Evolutionary conservation across 495 filamentous ascomycete genomes (phyloP).

Genomic region (Lasiosphaeriaceae sp.): DNA sequence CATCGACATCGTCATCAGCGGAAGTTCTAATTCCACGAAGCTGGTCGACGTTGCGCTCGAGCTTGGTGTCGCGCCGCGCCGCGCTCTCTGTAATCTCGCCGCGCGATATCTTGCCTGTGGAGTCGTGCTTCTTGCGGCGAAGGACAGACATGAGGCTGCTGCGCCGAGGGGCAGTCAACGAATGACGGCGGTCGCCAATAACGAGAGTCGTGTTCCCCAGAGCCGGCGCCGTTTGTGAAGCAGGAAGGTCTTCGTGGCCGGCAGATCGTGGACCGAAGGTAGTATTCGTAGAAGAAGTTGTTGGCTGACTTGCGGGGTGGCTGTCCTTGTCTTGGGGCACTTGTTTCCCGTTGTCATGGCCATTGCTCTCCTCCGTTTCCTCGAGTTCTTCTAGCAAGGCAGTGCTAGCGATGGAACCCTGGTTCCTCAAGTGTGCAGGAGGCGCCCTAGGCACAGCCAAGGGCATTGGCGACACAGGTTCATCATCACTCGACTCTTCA

Average conservation of each 20-base stretch:
- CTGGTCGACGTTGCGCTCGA: slow-evolving; percentile 45
- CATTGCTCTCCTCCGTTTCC: slow-evolving; percentile 33
- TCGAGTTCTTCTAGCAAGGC: slow-evolving; percentile 34
- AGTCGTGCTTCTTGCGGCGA: slow-evolving; percentile 42
- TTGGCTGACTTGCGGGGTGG: neutral
- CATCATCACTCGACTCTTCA: slow-evolving; percentile 78
- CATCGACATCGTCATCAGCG: slow-evolving; percentile 5
- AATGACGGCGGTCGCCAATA: slow-evolving; percentile 1
- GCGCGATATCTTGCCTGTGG: slow-evolving; percentile 38
- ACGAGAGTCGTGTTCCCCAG: neutral
- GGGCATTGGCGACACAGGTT: slow-evolving; percentile 33
- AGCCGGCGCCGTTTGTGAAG: slow-evolving; percentile 21
- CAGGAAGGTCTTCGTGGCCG: slow-evolving; percentile 27
- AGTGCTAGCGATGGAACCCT: slow-evolving; percentile 24
- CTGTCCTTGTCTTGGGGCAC: neutral
- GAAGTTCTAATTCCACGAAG: slow-evolving; percentile 26
- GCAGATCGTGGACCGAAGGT: slow-evolving; percentile 27
- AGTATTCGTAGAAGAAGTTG: neutral
- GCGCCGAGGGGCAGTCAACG: slow-evolving; percentile 10
- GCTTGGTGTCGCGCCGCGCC: slow-evolving; percentile 46
- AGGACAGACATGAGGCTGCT: slow-evolving; percentile 45
- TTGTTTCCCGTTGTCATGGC: slow-evolving; percentile 14
- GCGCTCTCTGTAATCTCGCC: slow-evolving; percentile 42
- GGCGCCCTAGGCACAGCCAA: slow-evolving; percentile 7
- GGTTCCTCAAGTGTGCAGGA: slow-evolving; percentile 7